Evolutionary conservation across 2,329 filamentous ascomycete genomes (phyloP).

Genomic region (Alternaria ventricosa): DNA sequence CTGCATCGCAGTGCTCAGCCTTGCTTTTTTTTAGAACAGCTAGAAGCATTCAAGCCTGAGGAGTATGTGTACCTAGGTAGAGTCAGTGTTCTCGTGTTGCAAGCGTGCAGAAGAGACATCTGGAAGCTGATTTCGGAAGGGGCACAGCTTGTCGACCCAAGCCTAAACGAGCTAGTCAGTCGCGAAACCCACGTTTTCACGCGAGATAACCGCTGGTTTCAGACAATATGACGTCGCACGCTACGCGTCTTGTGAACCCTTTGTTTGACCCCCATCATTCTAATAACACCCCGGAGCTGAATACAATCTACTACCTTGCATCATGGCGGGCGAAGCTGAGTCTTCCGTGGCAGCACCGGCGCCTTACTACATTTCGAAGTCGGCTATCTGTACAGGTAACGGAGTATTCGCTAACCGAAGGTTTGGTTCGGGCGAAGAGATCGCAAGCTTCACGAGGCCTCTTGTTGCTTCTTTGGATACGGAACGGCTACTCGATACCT

Average conservation of each 20-base stretch:
- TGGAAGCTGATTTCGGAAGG: no score
- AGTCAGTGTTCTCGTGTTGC: background rate
- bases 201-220: background rate
- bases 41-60: background rate
- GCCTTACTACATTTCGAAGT: slow-evolving; percentile 31
- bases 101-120: no score
- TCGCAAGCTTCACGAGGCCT: slow-evolving; percentile 59
- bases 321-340: background rate
- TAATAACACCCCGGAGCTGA: background rate
- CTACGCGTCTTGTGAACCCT: background rate
- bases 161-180: slow-evolving; percentile 1
- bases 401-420: slow-evolving; percentile 62
- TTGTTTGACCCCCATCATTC: background rate
- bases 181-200: slow-evolving; percentile 5
- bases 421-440: slow-evolving; percentile 57
- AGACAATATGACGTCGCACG: slow-evolving; percentile 4
- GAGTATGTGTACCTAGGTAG: background rate
- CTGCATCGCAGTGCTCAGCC: slow-evolving; percentile 5
- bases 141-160: background rate
- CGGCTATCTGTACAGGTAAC: slow-evolving; percentile 50
- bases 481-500: slow-evolving; percentile 59
- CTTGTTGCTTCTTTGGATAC: slow-evolving; percentile 63
- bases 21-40: background rate
- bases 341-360: slow-evolving; percentile 2
- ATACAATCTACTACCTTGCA: background rate